Percentiles rank a stretch among this genome's conserved stretches.
Conservation (phyloP, 2,329 filamentous ascomycete genomes). For the Beauveria scarabaeidicola region DNA sequence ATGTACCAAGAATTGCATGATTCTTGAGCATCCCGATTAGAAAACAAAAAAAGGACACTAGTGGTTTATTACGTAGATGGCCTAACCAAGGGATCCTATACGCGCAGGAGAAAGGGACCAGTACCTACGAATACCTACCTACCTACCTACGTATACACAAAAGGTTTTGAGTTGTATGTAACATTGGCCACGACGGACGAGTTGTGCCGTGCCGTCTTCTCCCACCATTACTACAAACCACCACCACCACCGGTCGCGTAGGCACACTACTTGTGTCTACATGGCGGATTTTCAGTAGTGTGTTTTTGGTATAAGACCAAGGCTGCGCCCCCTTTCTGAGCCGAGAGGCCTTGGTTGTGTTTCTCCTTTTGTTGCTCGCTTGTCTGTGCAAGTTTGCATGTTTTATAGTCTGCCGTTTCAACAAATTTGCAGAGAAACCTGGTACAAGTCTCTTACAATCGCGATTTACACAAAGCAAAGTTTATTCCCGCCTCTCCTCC, state of each 20-base stretch:
- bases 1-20: background rate
- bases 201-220: background rate
- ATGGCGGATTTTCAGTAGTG: background rate
- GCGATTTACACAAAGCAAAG: no score
- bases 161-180: no score
- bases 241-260: background rate
- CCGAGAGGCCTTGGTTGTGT: background rate
- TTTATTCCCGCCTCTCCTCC: no score
- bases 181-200: background rate
- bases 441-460: background rate
- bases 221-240: constrained; percentile 1
- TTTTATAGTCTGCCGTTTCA: background rate
- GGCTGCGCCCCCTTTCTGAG: background rate
- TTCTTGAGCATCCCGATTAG: background rate
- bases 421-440: background rate
- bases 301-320: constrained; percentile 2
- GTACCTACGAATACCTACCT: no score
- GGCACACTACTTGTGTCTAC: background rate
- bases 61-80: constrained; percentile 4
- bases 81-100: background rate
- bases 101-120: background rate
- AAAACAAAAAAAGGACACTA: background rate
- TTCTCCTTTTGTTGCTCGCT: background rate
- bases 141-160: background rate
- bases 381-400: background rate